Evolutionary conservation across 2,329 filamentous ascomycete genomes (phyloP).

Genomic region (Talaromyces piceae): DNA sequence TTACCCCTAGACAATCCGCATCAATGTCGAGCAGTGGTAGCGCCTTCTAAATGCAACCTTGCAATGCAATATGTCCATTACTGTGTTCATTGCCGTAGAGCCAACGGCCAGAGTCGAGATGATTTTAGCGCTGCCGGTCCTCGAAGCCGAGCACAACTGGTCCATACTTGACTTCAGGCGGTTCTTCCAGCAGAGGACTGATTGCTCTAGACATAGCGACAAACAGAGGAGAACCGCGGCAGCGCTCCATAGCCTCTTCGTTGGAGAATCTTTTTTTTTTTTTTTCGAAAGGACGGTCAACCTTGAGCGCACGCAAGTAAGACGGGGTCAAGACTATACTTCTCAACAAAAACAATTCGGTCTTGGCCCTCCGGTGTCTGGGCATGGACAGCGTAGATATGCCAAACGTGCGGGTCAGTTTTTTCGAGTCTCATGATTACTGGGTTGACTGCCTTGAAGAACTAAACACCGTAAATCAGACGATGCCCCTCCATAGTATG

Average conservation of each 20-base stretch:
- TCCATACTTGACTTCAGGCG: neutral
- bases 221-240: neutral
- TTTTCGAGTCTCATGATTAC: neutral
- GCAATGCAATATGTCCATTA: neutral
- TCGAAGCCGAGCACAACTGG: conserved; percentile 29
- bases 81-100: neutral
- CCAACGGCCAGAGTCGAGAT: neutral
- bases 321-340: neutral
- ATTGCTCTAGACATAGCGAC: neutral
- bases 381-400: neutral
- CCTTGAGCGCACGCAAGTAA: too few species aligned
- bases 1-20: neutral
- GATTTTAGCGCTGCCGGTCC: conserved; percentile 30
- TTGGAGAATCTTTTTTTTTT: neutral
- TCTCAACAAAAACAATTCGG: neutral
- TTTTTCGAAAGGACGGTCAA: too few species aligned
- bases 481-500: neutral
- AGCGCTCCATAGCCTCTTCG: neutral
- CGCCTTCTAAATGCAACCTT: neutral
- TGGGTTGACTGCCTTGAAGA: neutral
- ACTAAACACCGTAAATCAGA: neutral
- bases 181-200: neutral
- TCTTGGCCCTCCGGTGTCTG: neutral
- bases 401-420: neutral
- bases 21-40: neutral